A percentile compares a stretch with the other conserved stretches of the same genome.
Conservation (phyloP, 352 stramenopile genomes). For the Phytopythium boreale region DNA sequence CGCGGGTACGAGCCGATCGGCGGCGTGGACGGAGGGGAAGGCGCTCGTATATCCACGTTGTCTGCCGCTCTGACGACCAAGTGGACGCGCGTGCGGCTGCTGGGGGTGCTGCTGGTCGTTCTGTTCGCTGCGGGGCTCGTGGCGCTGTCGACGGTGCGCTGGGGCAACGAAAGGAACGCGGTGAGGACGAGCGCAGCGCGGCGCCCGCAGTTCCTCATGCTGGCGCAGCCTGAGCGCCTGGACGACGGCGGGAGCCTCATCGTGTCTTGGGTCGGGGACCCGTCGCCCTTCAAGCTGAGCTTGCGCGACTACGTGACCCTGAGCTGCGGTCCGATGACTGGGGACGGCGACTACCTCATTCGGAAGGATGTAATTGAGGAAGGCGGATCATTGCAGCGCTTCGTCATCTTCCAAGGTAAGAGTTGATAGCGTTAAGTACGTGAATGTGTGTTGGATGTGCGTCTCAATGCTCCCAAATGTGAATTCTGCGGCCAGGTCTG, state of each 20-base stretch:
- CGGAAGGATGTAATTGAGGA: slow-evolving; percentile 31
- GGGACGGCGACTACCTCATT: slow-evolving; percentile 39
- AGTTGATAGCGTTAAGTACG: not conserved
- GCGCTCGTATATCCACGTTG: not conserved
- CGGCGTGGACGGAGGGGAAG: not conserved
- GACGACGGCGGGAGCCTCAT: slow-evolving; percentile 51
- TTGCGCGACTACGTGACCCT: slow-evolving; percentile 56
- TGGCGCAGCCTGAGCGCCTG: slow-evolving; percentile 31
- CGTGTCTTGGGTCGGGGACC: slow-evolving; percentile 34
- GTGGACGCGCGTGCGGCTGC: not conserved
- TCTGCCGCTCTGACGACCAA: not conserved
- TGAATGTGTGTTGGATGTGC: slow-evolving; percentile 1
- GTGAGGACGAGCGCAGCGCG: not conserved
- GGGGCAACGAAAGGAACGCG: not conserved
- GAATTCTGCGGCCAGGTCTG: slow-evolving; percentile 15
- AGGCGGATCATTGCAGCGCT: slow-evolving; percentile 21
- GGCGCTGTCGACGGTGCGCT: slow-evolving; percentile 1
- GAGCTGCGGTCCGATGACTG: slow-evolving; percentile 54
- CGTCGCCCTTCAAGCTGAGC: slow-evolving; percentile 7
- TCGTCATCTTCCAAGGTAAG: slow-evolving; percentile 49
- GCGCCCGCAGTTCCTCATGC: slow-evolving; percentile 22
- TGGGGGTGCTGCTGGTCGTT: slow-evolving; percentile 1
- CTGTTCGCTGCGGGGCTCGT: slow-evolving; percentile 5
- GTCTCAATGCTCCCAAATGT: not conserved
- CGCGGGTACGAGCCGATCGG: slow-evolving; percentile 4